A percentile compares a stretch with the other conserved stretches of the same genome.
Evolutionary conservation across 345 rosid species (phyloP).

Genomic region (Carallia brachiata): DNA sequence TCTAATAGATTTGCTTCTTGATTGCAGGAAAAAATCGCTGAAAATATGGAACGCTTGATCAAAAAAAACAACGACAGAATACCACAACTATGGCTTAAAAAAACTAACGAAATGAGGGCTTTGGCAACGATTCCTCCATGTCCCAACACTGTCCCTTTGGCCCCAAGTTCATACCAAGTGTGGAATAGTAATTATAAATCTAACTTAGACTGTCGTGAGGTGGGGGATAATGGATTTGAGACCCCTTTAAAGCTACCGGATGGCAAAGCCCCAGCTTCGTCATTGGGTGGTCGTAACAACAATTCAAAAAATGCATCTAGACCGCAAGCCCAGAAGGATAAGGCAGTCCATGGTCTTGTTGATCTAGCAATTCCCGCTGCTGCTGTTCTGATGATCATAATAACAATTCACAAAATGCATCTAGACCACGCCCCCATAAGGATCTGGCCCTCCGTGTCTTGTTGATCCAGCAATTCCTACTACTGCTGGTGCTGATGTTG

Average conservation of each 20-base stretch:
- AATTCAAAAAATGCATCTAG: background rate
- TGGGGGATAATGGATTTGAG: background rate
- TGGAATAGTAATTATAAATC: background rate
- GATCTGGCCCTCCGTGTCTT: background rate
- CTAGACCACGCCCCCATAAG: background rate
- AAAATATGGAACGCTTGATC: background rate
- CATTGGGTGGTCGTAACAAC: background rate
- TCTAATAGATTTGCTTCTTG: constrained; percentile 3
- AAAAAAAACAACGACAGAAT: background rate
- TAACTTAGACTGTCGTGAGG: too few species aligned
- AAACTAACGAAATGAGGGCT: too few species aligned
- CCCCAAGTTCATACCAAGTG: constrained; percentile 8
- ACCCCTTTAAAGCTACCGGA: background rate
- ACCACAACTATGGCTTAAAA: background rate
- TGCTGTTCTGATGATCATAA: too few species aligned
- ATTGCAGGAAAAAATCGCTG: background rate
- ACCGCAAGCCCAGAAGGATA: too few species aligned
- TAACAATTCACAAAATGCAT: too few species aligned
- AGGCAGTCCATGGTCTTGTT: too few species aligned
- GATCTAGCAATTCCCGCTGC: too few species aligned
- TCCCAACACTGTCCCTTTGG: constrained; percentile 1
- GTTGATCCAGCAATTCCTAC: background rate
- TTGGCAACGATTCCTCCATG: background rate
- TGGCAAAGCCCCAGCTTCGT: background rate
- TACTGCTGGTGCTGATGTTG: too few species aligned